phyloP scores from a whole-genome alignment of 2,329 filamentous ascomycete genomes.

The Aspergillus sp. region DNA sequence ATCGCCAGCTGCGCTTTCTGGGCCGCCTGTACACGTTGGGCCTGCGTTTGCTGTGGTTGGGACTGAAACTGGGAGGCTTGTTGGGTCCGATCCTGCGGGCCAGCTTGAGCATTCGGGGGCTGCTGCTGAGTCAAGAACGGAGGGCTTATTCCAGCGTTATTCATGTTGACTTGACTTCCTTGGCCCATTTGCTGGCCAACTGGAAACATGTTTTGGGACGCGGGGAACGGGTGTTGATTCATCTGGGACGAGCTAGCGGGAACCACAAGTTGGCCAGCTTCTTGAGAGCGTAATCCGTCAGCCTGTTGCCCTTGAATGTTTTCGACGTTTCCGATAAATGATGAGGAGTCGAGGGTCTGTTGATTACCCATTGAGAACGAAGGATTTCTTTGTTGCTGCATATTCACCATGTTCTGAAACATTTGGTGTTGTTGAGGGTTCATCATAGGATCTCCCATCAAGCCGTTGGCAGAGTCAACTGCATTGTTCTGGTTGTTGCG shows the following conservation, averaged over 20 bases:
- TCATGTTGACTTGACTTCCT: conserved; percentile 37
- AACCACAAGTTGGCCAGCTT: conserved; percentile 63
- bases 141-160: conserved; percentile 38
- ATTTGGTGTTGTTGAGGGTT: conserved; percentile 41
- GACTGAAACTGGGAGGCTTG: conserved; percentile 34
- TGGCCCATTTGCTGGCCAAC: conserved; percentile 43
- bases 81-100: conserved; percentile 43
- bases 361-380: conserved; percentile 33
- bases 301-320: conserved; percentile 61
- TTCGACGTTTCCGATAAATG: conserved; percentile 49
- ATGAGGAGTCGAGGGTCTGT: conserved; percentile 34
- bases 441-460: conserved; percentile 40
- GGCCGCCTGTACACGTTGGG: conserved; percentile 44
- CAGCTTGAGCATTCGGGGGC: conserved; percentile 42
- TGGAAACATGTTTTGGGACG: conserved; percentile 43
- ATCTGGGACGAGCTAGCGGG: conserved; percentile 61
- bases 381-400: conserved; percentile 31
- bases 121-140: conserved; percentile 45
- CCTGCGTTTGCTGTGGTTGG: conserved; percentile 41
- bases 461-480: conserved; percentile 29
- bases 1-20: conserved; percentile 48
- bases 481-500: conserved; percentile 28
- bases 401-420: conserved; percentile 43
- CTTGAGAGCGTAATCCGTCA: conserved; percentile 60
- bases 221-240: conserved; percentile 40